phyloP scores from a whole-genome alignment of 1,139 yeast genomes.

The Zygosaccharomyces sapae region DNA sequence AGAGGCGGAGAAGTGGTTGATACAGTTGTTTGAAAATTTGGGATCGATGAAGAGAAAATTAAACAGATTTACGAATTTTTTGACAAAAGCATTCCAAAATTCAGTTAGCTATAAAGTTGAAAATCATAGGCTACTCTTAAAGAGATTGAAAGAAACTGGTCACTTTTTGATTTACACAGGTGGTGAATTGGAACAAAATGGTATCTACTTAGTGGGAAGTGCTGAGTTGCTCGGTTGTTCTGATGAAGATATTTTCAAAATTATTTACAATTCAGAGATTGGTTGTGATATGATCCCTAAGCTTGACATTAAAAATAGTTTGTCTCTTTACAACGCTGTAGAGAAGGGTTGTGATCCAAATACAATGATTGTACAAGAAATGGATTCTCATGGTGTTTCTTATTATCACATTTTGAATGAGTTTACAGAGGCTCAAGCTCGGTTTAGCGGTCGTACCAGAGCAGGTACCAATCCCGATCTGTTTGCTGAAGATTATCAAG shows the following conservation, averaged over 20 bases:
- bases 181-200: conserved; percentile 64
- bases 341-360: conserved; percentile 26
- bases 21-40: conserved; percentile 77
- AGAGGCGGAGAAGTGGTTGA: conserved; percentile 75
- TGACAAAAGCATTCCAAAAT: conserved; percentile 72
- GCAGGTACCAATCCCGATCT: conserved; percentile 9
- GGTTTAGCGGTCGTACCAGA: conserved; percentile 10
- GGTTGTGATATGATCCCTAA: conserved; percentile 38
- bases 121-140: conserved; percentile 50
- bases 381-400: conserved; percentile 25
- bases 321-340: conserved; percentile 30
- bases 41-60: conserved; percentile 83
- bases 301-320: conserved; percentile 33
- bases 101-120: conserved; percentile 65
- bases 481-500: conserved; percentile 26
- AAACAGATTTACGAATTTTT: conserved; percentile 66
- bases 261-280: conserved; percentile 37
- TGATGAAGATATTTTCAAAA: conserved; percentile 38
- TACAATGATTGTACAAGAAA: conserved; percentile 24
- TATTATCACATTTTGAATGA: conserved; percentile 27
- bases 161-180: conserved; percentile 81
- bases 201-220: conserved; percentile 43
- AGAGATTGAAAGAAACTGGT: conserved; percentile 51
- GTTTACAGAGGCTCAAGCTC: conserved; percentile 13
- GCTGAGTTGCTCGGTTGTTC: conserved; percentile 37